Base-by-base conservation (phyloP, 2,329 filamentous ascomycete species). In the Mycogone perniciosa region DNA sequence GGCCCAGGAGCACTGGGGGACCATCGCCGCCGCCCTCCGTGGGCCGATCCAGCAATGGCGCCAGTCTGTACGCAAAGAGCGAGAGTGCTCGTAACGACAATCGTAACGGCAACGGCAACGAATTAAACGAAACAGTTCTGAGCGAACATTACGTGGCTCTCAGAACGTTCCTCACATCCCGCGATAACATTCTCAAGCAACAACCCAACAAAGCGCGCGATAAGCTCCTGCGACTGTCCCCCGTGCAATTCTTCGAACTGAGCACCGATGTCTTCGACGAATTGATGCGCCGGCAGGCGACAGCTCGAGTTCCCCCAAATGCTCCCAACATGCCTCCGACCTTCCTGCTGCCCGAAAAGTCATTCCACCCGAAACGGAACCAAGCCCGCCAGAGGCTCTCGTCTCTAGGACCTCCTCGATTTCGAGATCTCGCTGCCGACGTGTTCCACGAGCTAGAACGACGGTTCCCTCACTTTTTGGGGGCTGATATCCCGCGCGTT, bases 261-360 rank as follows among this genome's bases (percentile, higher is more conserved):
- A 96, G 91, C 70, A 97, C 92, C 52, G 93, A 99, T 71, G 92
- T 99, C 38, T 97, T 88, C 71, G 93, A 99, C 69, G 93, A 99
- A 71, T 76, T 97, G 57, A 77, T 95, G 59, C 85, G 93, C 53
- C 83, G 93, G 57, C 91, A 97, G 68, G 81, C 87, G 57, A 76
- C 77, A 46, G 77, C 77, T 48, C 72, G 81, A 54, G 72, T 73
- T 49, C 73, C 76, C 11, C 73, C 77, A 26, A 79, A 76, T 58
- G 74, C 75, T 27, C 74, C 75, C 44, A 75, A 72, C 55, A 67
- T 71, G 4, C 77, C 79, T n/a, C 88, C 89, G 2, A 73, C 81
- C 9, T 95, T 84, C 64, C 79, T 99, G 5, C 73, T 88, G 27
- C 89, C 93, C n/a, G 89, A 92, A 66, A 80, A 85, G 57, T 86